Evolutionary conservation across 495 filamentous ascomycete genomes (phyloP).

Genomic region (Amphirosellinia nigrospora): DNA sequence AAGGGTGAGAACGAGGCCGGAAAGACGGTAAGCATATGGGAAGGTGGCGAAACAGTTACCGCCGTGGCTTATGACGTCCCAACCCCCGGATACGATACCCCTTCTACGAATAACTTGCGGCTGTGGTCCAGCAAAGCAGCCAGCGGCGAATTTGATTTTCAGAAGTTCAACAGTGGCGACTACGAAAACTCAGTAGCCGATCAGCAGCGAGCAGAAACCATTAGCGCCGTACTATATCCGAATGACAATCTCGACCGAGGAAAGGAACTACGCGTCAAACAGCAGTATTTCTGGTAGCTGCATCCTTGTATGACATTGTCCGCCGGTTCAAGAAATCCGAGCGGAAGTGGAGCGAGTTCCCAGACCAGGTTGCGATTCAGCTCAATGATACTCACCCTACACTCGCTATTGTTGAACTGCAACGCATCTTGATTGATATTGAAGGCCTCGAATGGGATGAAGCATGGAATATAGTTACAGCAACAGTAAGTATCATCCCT

Average conservation of each 20-base stretch:
- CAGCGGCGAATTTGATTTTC: slow-evolving; percentile 97
- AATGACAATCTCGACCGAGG: slow-evolving; percentile 97
- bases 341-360: slow-evolving; percentile 87
- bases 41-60: slow-evolving; percentile 89
- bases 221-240: slow-evolving; percentile 95
- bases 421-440: slow-evolving; percentile 86
- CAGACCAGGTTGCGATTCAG: slow-evolving; percentile 95
- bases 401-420: slow-evolving; percentile 92
- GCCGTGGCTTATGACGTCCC: slow-evolving; percentile 96
- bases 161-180: slow-evolving; percentile 98
- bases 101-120: slow-evolving; percentile 94
- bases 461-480: slow-evolving; percentile 78
- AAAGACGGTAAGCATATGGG: slow-evolving; percentile 75
- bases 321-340: slow-evolving; percentile 97
- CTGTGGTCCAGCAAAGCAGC: slow-evolving; percentile 97
- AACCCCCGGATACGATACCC: slow-evolving; percentile 86
- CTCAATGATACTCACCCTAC: slow-evolving; percentile 98
- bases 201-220: slow-evolving; percentile 95
- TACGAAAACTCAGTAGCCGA: slow-evolving; percentile 97
- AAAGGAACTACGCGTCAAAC: slow-evolving; percentile 96
- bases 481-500: slow-evolving; percentile 45
- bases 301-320: slow-evolving; percentile 93
- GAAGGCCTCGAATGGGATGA: slow-evolving; percentile 94
- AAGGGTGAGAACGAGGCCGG: slow-evolving; percentile 77
- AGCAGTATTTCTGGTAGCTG: slow-evolving; percentile 99